Conservation (phyloP, 805 yeast genomes). For the Ogataea haglerorum region DNA sequence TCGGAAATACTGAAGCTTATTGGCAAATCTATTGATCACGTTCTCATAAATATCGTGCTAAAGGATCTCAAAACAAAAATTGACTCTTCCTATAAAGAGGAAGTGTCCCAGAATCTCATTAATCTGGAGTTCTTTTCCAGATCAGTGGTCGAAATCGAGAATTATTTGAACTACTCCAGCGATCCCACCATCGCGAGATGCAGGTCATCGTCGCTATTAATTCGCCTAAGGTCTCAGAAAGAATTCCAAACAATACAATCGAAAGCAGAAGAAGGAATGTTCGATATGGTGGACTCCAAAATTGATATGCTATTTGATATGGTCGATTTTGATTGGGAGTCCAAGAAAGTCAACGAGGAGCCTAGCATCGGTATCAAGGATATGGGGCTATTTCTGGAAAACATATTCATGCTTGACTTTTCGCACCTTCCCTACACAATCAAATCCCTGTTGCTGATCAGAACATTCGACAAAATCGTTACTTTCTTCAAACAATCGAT, state of each 20-base stretch:
- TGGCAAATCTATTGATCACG: constrained; percentile 59
- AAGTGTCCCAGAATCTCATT: constrained; percentile 81
- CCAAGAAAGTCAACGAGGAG: constrained; percentile 46
- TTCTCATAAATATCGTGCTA: constrained; percentile 67
- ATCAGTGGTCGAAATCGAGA: constrained; percentile 69
- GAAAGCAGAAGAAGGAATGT: constrained; percentile 75
- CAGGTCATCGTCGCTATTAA: constrained; percentile 24
- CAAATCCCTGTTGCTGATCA: constrained; percentile 72
- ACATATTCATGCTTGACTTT: constrained; percentile 81
- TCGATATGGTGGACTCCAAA: constrained; percentile 76
- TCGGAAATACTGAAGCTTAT: constrained; percentile 58
- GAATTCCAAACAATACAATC: constrained; percentile 58
- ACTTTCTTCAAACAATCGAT: constrained; percentile 62
- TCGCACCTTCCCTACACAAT: constrained; percentile 76
- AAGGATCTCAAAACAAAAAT: constrained; percentile 57
- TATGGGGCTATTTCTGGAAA: constrained; percentile 79
- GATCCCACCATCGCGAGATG: constrained; percentile 37
- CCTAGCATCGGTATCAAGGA: constrained; percentile 78
- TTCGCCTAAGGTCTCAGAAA: constrained; percentile 38
- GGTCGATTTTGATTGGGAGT: constrained; percentile 82
- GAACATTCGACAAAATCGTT: constrained; percentile 84
- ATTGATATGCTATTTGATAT: constrained; percentile 77
- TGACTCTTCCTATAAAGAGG: constrained; percentile 78
- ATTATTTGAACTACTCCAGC: constrained; percentile 30
- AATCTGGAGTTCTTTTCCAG: constrained; percentile 82